A percentile compares a stretch with the other conserved stretches of the same genome.
Evolutionary conservation across 352 stramenopile species (phyloP).

Genomic region (Phytophthora colocasiae): DNA sequence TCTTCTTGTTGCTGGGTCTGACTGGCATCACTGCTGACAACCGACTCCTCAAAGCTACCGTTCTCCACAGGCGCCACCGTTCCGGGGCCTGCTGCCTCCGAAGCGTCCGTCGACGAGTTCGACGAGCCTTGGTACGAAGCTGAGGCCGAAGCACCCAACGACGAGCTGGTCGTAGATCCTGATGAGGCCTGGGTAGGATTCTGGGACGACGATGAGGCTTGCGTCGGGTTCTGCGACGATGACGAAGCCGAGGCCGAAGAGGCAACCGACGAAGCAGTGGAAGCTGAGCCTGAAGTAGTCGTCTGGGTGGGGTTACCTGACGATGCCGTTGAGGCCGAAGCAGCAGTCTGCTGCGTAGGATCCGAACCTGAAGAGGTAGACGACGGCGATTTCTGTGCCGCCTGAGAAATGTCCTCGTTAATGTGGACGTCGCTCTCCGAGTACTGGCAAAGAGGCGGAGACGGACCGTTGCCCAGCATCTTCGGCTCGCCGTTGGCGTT

Average conservation of each 20-base stretch:
- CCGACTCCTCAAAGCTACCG: conserved; percentile 23
- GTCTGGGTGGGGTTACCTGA: neutral
- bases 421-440: conserved; percentile 33
- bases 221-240: neutral
- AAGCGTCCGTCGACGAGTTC: conserved; percentile 21
- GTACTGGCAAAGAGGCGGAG: conserved; percentile 30
- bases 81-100: conserved; percentile 17
- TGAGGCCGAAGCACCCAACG: neutral
- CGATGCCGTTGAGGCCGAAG: conserved; percentile 12
- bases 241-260: conserved; percentile 8
- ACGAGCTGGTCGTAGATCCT: conserved; percentile 6
- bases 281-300: conserved; percentile 11
- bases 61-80: conserved; percentile 25
- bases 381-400: conserved; percentile 1
- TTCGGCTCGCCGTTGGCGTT: conserved; percentile 21
- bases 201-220: conserved; percentile 9
- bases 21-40: conserved; percentile 18
- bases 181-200: conserved; percentile 10
- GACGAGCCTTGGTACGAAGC: conserved; percentile 13
- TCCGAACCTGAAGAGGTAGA: conserved; percentile 12
- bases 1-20: conserved; percentile 24
- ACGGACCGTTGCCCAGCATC: conserved; percentile 38
- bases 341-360: conserved; percentile 14
- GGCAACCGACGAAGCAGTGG: conserved; percentile 5
- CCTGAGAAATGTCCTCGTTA: conserved; percentile 26